Evolutionary conservation across 2,329 filamentous ascomycete genomes (phyloP).

Genomic region (Byssothecium circinans): DNA sequence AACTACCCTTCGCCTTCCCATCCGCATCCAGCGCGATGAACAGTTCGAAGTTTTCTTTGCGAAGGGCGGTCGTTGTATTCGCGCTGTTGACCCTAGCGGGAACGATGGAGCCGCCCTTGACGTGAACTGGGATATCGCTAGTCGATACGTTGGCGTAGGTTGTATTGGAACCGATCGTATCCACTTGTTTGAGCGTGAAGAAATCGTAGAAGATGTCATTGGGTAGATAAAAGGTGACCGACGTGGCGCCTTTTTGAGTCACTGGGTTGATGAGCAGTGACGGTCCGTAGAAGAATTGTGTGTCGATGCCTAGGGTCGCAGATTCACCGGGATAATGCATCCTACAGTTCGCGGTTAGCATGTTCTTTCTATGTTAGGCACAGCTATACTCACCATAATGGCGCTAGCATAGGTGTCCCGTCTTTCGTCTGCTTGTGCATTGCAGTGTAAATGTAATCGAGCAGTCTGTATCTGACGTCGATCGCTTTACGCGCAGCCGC

Average conservation of each 20-base stretch:
- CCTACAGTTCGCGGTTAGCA: slow-evolving; percentile 13
- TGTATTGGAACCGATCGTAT: slow-evolving; percentile 45
- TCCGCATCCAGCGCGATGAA: slow-evolving; percentile 66
- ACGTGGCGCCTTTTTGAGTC: slow-evolving; percentile 53
- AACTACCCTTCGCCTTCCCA: slow-evolving; percentile 64
- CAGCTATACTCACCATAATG: slow-evolving; percentile 66
- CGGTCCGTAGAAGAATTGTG: slow-evolving; percentile 62
- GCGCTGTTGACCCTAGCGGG: slow-evolving; percentile 60
- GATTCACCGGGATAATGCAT: slow-evolving; percentile 66
- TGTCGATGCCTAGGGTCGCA: slow-evolving; percentile 53
- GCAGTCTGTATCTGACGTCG: slow-evolving; percentile 70
- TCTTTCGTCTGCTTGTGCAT: slow-evolving; percentile 61
- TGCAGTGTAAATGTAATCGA: slow-evolving; percentile 78
- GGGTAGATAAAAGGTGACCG: slow-evolving; percentile 59
- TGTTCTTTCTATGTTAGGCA: slow-evolving; percentile 28
- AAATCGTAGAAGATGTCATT: slow-evolving; percentile 56
- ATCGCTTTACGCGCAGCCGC: slow-evolving; percentile 69
- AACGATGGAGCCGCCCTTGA: slow-evolving; percentile 65
- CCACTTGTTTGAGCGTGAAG: slow-evolving; percentile 32
- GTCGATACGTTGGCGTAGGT: slow-evolving; percentile 52
- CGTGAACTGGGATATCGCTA: slow-evolving; percentile 63
- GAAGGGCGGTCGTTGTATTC: slow-evolving; percentile 65
- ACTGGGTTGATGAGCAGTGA: slow-evolving; percentile 61
- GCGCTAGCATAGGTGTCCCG: slow-evolving; percentile 67
- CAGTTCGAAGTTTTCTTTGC: slow-evolving; percentile 69